These are phyloP conservation scores for Orbilia ellipsospora DNA, from an alignment of 2,329 filamentous ascomycete species.

Conservation along the genomic window DNA sequence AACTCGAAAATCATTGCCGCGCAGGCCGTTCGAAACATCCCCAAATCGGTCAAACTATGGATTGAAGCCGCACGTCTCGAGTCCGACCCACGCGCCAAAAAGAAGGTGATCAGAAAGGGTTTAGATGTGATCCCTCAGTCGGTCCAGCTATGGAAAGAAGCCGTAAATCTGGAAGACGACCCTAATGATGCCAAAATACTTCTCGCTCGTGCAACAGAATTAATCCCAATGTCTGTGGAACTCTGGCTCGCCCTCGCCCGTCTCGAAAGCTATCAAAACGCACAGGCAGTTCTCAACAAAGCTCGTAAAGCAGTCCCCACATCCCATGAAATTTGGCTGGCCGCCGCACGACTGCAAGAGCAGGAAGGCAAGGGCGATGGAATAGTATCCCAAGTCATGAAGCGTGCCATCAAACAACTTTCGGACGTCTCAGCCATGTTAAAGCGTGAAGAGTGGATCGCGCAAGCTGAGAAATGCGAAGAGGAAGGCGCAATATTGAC, in stretches of 20 bases:
- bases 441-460: constrained; percentile 96
- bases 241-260: constrained; percentile 94
- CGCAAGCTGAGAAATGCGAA: constrained; percentile 93
- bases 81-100: constrained; percentile 82
- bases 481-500: constrained; percentile 88
- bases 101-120: constrained; percentile 89
- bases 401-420: constrained; percentile 86
- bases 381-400: constrained; percentile 82
- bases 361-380: constrained; percentile 85
- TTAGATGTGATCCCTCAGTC: constrained; percentile 93
- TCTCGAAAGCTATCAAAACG: constrained; percentile 87
- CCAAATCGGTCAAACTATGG: constrained; percentile 88
- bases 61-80: constrained; percentile 95
- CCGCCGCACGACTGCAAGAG: constrained; percentile 86
- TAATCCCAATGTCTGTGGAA: constrained; percentile 92
- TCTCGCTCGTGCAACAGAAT: constrained; percentile 92
- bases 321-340: constrained; percentile 96
- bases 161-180: constrained; percentile 94
- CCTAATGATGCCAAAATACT: constrained; percentile 86
- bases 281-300: constrained; percentile 93
- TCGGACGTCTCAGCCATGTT: constrained; percentile 95
- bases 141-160: constrained; percentile 96
- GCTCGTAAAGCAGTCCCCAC: constrained; percentile 93
- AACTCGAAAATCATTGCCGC: constrained; percentile 97
- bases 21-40: constrained; percentile 90